Evolutionary conservation across 2,329 filamentous ascomycete species (phyloP).

Genomic region (Didymella pomorum): DNA sequence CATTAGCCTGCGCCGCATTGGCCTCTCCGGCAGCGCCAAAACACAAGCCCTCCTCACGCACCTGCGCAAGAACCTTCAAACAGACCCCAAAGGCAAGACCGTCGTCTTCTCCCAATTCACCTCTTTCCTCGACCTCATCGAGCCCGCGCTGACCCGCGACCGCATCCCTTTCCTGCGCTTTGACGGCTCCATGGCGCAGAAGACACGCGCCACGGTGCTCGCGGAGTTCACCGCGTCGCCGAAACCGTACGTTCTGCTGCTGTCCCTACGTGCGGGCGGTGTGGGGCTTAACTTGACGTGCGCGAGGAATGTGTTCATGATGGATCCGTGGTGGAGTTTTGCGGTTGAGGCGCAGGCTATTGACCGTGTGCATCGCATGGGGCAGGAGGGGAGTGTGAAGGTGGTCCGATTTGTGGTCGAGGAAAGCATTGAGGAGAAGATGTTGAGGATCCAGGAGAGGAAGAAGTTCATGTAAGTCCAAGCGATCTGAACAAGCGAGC

Average conservation of each 20-base stretch:
- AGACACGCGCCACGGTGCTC: slow-evolving; percentile 80
- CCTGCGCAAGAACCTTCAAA: slow-evolving; percentile 72
- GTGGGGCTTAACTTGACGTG: slow-evolving; percentile 92
- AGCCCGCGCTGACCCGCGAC: slow-evolving; percentile 75
- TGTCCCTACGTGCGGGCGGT: slow-evolving; percentile 88
- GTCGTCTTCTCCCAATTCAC: slow-evolving; percentile 98
- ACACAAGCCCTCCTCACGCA: slow-evolving; percentile 80
- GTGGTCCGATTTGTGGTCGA: slow-evolving; percentile 90
- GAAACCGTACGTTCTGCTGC: slow-evolving; percentile 76
- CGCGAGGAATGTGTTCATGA: slow-evolving; percentile 93
- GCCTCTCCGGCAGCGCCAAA: slow-evolving; percentile 82
- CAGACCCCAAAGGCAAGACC: slow-evolving; percentile 77
- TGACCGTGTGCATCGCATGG: slow-evolving; percentile 96
- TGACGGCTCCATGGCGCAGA: slow-evolving; percentile 89
- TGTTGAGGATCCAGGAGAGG: slow-evolving; percentile 90
- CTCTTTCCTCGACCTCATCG: slow-evolving; percentile 90
- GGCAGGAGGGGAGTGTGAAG: slow-evolving; percentile 83
- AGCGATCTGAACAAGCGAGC: too few relatives aligned
- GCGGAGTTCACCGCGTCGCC: slow-evolving; percentile 67
- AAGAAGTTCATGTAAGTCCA: slow-evolving; percentile 90
- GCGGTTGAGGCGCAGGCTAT: slow-evolving; percentile 97
- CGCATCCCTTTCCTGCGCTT: slow-evolving; percentile 85
- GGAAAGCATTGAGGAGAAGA: slow-evolving; percentile 92
- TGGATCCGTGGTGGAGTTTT: slow-evolving; percentile 99
- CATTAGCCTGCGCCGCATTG: slow-evolving; percentile 68